Evolutionary conservation across 169 alveolate genomes (phyloP).

Genomic region (Perkinsus olseni): DNA sequence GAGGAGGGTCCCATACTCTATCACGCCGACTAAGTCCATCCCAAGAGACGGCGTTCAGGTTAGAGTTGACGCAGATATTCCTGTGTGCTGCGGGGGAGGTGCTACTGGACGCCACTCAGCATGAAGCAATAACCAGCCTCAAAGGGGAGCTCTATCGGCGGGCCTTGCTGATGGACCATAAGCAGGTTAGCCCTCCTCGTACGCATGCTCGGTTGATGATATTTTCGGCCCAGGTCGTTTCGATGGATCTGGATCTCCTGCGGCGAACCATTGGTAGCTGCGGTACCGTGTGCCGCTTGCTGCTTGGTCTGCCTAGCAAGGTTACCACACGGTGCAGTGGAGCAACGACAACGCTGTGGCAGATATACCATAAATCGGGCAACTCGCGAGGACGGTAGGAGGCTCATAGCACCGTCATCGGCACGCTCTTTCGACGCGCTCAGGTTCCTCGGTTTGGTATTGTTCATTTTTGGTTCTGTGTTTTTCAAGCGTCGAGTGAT

Average conservation of each 20-base stretch:
- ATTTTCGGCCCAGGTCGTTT: neutral
- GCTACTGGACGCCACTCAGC: neutral
- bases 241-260: neutral
- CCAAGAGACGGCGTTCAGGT: neutral
- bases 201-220: neutral
- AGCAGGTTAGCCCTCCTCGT: neutral
- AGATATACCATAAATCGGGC: neutral
- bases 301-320: neutral
- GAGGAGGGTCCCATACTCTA: too few relatives aligned
- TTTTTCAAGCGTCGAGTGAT: neutral
- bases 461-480: neutral
- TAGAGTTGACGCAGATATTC: neutral
- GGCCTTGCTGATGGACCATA: neutral
- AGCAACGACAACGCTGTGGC: neutral
- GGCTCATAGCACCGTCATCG: neutral
- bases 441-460: neutral
- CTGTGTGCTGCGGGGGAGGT: slow-evolving; percentile 4
- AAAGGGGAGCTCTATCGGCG: neutral
- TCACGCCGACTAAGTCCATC: too few relatives aligned
- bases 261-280: neutral
- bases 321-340: neutral
- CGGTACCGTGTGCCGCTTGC: neutral
- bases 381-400: neutral
- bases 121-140: neutral
- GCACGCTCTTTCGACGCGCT: neutral